Evolutionary conservation across 2,329 filamentous ascomycete species (phyloP).

Genomic region (Alternaria burnsii): DNA sequence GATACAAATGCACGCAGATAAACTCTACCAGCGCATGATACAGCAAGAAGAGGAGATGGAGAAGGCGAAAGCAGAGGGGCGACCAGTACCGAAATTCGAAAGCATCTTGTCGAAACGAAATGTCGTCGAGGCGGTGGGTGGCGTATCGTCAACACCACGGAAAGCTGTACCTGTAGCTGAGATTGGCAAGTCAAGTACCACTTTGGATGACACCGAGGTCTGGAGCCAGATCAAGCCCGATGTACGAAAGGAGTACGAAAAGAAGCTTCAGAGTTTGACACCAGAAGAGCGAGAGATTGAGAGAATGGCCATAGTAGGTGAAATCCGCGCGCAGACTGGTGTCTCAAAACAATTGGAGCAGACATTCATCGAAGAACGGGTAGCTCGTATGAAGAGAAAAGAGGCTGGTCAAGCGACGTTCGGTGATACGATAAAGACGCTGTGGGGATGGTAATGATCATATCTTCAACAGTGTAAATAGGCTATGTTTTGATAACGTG

Average conservation of each 20-base stretch:
- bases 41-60: constrained; percentile 80
- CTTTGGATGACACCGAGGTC: constrained; percentile 30
- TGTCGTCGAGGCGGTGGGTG: constrained; percentile 36
- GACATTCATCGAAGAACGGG: constrained; percentile 46
- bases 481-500: constrained; percentile 12
- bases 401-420: constrained; percentile 48
- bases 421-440: constrained; percentile 49
- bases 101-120: constrained; percentile 59
- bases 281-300: constrained; percentile 47
- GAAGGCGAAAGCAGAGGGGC: constrained; percentile 68
- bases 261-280: constrained; percentile 41
- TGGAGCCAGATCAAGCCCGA: constrained; percentile 46
- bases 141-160: constrained; percentile 21
- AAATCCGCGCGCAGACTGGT: constrained; percentile 41
- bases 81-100: constrained; percentile 65
- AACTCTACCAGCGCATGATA: constrained; percentile 86
- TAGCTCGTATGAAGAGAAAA: constrained; percentile 47
- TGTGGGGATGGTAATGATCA: constrained; percentile 48
- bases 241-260: constrained; percentile 43
- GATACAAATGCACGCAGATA: constrained; percentile 94
- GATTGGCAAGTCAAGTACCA: not conserved
- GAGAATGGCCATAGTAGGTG: constrained; percentile 44
- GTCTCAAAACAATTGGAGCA: constrained; percentile 46
- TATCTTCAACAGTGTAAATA: constrained; percentile 11
- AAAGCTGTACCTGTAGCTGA: constrained; percentile 14